Evolutionary conservation across 148 eudicot species (phyloP).

Genomic region (Silene conica): DNA sequence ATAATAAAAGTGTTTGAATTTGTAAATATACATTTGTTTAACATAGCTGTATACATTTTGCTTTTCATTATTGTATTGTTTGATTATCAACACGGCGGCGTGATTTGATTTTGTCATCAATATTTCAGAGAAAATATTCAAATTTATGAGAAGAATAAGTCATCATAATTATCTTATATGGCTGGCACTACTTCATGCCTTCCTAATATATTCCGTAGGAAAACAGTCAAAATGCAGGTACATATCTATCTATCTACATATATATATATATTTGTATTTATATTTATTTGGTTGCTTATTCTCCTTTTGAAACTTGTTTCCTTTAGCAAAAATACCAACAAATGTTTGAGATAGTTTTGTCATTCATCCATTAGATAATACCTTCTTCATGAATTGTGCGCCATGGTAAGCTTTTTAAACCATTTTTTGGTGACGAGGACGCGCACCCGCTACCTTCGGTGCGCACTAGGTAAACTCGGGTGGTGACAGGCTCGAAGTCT

Average conservation of each 20-base stretch:
- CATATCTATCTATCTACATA: no score
- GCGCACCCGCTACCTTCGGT: no score
- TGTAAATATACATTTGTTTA: neutral
- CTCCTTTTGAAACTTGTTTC: constrained; percentile 9
- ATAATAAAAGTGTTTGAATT: constrained; percentile 2
- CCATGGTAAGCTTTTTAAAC: constrained; percentile 21
- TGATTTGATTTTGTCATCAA: constrained; percentile 12
- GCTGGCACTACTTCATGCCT: constrained; percentile 34
- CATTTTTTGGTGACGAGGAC: no score
- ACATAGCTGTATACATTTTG: neutral
- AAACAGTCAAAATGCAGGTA: constrained; percentile 44
- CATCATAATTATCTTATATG: constrained; percentile 18
- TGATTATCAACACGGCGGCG: constrained; percentile 6
- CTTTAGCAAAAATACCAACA: neutral
- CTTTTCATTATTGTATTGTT: neutral
- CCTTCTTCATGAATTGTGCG: neutral
- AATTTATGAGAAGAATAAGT: constrained; percentile 15
- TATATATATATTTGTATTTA: no score
- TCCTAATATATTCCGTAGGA: constrained; percentile 43
- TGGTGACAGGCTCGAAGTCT: no score
- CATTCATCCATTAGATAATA: constrained; percentile 14
- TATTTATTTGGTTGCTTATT: constrained; percentile 2
- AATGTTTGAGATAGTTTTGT: constrained; percentile 14
- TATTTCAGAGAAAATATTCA: neutral
- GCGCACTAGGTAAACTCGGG: no score